Conservation (phyloP, 768 basidiomycete genomes). For the Pisolithus marmoratus region DNA sequence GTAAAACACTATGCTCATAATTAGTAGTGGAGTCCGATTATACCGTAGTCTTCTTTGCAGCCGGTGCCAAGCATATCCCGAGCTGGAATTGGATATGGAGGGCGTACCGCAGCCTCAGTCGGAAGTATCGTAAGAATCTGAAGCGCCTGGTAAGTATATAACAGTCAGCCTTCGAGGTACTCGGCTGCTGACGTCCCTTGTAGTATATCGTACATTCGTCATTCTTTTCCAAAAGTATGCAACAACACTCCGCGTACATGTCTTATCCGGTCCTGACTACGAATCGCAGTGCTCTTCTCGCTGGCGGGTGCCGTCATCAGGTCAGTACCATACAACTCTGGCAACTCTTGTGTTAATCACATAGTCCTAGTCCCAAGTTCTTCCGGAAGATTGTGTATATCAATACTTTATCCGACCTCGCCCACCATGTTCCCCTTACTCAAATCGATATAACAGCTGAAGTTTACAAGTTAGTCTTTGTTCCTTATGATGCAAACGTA, state of each 20-base stretch:
- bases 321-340: conserved; percentile 28
- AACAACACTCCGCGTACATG: neutral
- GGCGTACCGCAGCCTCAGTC: conserved; percentile 71
- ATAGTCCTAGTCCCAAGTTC: conserved; percentile 72
- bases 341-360: neutral
- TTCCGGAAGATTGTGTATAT: conserved; percentile 80
- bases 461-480: conserved; percentile 66
- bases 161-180: neutral
- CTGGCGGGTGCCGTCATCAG: conserved; percentile 84
- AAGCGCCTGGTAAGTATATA: conserved; percentile 61
- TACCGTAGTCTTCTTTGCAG: conserved; percentile 81
- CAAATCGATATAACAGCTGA: conserved; percentile 83
- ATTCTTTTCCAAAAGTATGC: conserved; percentile 81
- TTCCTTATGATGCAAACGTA: neutral
- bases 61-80: conserved; percentile 68
- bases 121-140: conserved; percentile 85
- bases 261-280: conserved; percentile 5
- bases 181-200: conserved; percentile 5
- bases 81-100: conserved; percentile 93
- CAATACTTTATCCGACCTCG: conserved; percentile 71
- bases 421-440: conserved; percentile 71
- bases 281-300: conserved; percentile 71
- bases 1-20: neutral
- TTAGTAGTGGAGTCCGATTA: conserved; percentile 82
- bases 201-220: conserved; percentile 86